These are phyloP conservation scores for Brassica rapa DNA, from an alignment of 345 rosid species.

Conservation along the genomic window DNA sequence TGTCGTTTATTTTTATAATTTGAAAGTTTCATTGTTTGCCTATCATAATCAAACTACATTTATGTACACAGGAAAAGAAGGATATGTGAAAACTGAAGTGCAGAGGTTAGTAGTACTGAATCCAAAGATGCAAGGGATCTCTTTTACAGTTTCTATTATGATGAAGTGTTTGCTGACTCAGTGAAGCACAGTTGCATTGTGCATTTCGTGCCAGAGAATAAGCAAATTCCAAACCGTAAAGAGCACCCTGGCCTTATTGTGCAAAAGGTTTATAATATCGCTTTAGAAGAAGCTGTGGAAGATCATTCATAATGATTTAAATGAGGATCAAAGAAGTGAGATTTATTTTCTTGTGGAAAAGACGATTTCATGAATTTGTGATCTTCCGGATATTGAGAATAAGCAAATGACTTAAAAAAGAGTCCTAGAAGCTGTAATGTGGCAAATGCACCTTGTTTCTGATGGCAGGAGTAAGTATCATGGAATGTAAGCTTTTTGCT, in stretches of 20 bases:
- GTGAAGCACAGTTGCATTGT: slow-evolving; percentile 80
- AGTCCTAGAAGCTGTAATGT: slow-evolving; percentile 38
- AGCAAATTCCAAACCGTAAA: slow-evolving; percentile 62
- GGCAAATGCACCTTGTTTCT: slow-evolving; percentile 29
- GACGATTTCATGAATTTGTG: slow-evolving; percentile 52
- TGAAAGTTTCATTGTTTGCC: not conserved
- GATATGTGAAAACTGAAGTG: slow-evolving; percentile 59
- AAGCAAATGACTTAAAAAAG: not conserved
- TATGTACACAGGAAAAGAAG: slow-evolving; percentile 44
- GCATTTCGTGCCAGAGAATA: slow-evolving; percentile 73
- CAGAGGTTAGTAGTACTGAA: slow-evolving; percentile 61
- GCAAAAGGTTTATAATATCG: slow-evolving; percentile 60
- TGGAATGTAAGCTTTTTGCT: too few species aligned
- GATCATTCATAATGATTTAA: slow-evolving; percentile 48
- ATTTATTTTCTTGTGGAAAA: slow-evolving; percentile 62
- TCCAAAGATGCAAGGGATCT: slow-evolving; percentile 63
- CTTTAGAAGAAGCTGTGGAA: slow-evolving; percentile 50
- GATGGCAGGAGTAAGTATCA: too few species aligned
- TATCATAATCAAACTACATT: slow-evolving; percentile 24
- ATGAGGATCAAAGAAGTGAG: slow-evolving; percentile 49
- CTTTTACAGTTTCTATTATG: slow-evolving; percentile 83
- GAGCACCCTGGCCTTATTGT: slow-evolving; percentile 77
- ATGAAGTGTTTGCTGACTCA: slow-evolving; percentile 83
- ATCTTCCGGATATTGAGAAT: slow-evolving; percentile 41
- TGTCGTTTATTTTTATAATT: not conserved